Evolutionary conservation across 371 early-diverging fungal genomes (phyloP).

Genomic region (Circinella umbellata): DNA sequence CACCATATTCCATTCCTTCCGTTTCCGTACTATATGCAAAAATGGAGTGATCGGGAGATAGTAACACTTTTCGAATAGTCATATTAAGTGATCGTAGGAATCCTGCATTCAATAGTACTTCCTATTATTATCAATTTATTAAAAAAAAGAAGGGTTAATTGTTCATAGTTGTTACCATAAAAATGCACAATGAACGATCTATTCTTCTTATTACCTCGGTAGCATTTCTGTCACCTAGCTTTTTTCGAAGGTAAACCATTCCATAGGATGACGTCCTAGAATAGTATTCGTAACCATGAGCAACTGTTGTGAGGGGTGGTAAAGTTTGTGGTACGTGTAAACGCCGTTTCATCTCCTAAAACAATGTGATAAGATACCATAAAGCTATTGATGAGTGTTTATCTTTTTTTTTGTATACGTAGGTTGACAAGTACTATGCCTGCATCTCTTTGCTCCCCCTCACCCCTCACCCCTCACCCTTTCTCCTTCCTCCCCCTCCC

Average conservation of each 20-base stretch:
- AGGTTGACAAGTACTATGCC: too few species aligned
- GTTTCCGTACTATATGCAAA: conserved; percentile 67
- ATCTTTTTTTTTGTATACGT: too few species aligned
- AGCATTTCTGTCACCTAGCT: conserved; percentile 28
- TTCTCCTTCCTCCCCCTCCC: too few species aligned
- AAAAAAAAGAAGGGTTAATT: not conserved
- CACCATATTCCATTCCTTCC: conserved; percentile 71
- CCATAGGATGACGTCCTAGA: conserved; percentile 62
- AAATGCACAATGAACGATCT: too few species aligned
- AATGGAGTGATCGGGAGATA: conserved; percentile 63
- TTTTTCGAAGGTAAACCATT: conserved; percentile 62
- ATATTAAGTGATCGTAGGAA: conserved; percentile 57
- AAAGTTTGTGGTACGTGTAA: conserved; percentile 46
- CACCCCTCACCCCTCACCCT: too few species aligned
- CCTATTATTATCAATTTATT: conserved; percentile 25
- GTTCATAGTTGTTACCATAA: not conserved
- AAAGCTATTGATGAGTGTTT: too few species aligned
- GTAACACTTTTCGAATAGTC: conserved; percentile 60
- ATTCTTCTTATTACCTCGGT: not conserved
- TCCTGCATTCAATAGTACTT: conserved; percentile 63
- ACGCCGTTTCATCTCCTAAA: conserved; percentile 61
- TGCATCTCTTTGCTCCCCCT: too few species aligned
- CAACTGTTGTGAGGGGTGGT: conserved; percentile 58
- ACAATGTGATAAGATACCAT: not conserved
- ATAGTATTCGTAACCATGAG: conserved; percentile 68